These are phyloP conservation scores for Myriosclerotinia curreyana DNA, from an alignment of 2,329 filamentous ascomycete genomes.

Conservation along the genomic window DNA sequence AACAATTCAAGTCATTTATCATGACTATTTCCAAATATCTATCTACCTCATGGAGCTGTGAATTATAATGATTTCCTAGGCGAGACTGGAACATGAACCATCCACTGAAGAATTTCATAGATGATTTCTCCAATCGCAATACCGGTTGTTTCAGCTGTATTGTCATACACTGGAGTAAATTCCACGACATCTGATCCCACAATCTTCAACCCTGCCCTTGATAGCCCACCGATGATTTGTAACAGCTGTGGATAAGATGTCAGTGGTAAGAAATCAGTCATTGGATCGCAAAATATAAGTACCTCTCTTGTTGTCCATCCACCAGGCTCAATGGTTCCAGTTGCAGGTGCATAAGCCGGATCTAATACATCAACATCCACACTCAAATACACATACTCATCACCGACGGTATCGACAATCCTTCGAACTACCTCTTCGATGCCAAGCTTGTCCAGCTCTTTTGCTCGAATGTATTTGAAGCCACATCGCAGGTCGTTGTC, in stretches of 20 bases:
- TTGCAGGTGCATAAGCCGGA: constrained; percentile 38
- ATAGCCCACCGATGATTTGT: constrained; percentile 36
- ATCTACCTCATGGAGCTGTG: not conserved
- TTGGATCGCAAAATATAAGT: not conserved
- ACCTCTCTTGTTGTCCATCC: constrained; percentile 40
- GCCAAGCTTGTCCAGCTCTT: constrained; percentile 35
- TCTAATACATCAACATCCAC: constrained; percentile 39
- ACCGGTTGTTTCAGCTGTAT: constrained; percentile 37
- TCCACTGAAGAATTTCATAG: constrained; percentile 38
- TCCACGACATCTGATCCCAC: constrained; percentile 39
- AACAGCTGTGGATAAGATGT: constrained; percentile 28
- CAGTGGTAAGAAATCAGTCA: not conserved
- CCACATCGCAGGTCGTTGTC: constrained; percentile 38
- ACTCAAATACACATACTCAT: constrained; percentile 37
- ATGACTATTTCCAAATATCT: not conserved
- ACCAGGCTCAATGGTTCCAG: constrained; percentile 38
- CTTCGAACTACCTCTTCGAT: constrained; percentile 32
- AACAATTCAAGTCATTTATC: not conserved
- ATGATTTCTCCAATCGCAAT: constrained; percentile 35
- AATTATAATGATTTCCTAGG: not conserved
- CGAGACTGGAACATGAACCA: constrained; percentile 35
- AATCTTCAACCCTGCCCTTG: constrained; percentile 36
- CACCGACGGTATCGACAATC: constrained; percentile 35
- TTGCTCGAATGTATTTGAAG: constrained; percentile 35
- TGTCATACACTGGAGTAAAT: constrained; percentile 38